Evolutionary conservation across 2,329 filamentous ascomycete genomes (phyloP).

Genomic region (Penicillium sp.): DNA sequence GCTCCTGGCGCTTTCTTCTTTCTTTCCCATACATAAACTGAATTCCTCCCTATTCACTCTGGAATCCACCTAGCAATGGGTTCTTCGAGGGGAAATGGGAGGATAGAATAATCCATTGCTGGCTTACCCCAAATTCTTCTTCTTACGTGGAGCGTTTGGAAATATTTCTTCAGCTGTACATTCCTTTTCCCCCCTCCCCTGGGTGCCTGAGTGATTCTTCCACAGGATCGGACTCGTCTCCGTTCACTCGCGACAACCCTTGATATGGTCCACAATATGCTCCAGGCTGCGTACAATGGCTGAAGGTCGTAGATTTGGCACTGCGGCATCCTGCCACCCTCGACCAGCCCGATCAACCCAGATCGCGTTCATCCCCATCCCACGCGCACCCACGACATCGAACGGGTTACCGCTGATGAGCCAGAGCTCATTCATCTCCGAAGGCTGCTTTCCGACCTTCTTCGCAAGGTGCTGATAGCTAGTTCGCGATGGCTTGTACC

Average conservation of each 20-base stretch:
- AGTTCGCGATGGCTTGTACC: slow-evolving; percentile 66
- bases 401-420: slow-evolving; percentile 73
- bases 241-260: slow-evolving; percentile 43
- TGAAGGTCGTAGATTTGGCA: slow-evolving; percentile 54
- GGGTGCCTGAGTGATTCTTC: slow-evolving; percentile 37
- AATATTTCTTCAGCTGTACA: slow-evolving; percentile 49
- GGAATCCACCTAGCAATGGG: slow-evolving; percentile 41
- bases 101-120: slow-evolving; percentile 44
- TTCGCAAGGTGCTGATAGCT: slow-evolving; percentile 63
- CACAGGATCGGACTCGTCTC: slow-evolving; percentile 59
- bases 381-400: slow-evolving; percentile 66
- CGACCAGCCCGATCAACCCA: slow-evolving; percentile 66
- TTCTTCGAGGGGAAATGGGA: slow-evolving; percentile 51
- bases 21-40: slow-evolving; percentile 42
- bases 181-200: slow-evolving; percentile 20
- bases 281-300: slow-evolving; percentile 59
- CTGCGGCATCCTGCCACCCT: slow-evolving; percentile 67
- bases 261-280: slow-evolving; percentile 52
- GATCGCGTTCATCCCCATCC: slow-evolving; percentile 62
- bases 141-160: slow-evolving; percentile 48
- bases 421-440: slow-evolving; percentile 59
- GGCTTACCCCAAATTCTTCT: slow-evolving; percentile 50
- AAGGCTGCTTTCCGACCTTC: slow-evolving; percentile 49
- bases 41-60: slow-evolving; percentile 52
- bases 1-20: slow-evolving; percentile 29